Percentiles rank a stretch among this genome's conserved stretches.
phyloP scores from a whole-genome alignment of 257 asterid species.

The Rauvolfia tetraphylla region DNA sequence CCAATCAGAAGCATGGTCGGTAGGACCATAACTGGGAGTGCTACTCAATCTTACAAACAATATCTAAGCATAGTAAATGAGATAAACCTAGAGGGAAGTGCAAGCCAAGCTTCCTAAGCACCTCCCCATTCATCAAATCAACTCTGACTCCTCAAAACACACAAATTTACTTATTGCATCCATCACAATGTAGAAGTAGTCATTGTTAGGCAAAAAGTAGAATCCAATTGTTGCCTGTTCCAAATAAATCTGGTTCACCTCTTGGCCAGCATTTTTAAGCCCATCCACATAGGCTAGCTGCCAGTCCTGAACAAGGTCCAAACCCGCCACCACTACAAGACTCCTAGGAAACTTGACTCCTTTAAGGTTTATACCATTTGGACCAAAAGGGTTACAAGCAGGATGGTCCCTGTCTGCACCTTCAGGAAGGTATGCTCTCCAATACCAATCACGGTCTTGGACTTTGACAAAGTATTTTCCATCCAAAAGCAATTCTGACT shows the following conservation, averaged over 20 bases:
- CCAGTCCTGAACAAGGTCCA: constrained; percentile 85
- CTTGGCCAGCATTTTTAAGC: constrained; percentile 39
- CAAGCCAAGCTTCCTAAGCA: not conserved
- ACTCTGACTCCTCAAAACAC: constrained; percentile 22
- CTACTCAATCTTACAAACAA: constrained; percentile 1
- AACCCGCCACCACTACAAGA: constrained; percentile 75
- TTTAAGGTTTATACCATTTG: constrained; percentile 39
- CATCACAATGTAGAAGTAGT: constrained; percentile 62
- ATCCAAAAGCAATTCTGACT: constrained; percentile 57
- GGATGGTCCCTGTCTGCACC: constrained; percentile 86
- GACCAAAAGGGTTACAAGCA: constrained; percentile 77
- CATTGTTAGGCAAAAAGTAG: constrained; percentile 82
- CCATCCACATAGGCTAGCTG: constrained; percentile 69
- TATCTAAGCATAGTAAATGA: not conserved
- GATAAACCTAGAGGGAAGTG: not conserved
- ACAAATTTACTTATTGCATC: constrained; percentile 53
- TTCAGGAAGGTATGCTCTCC: constrained; percentile 77
- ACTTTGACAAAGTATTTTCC: constrained; percentile 70
- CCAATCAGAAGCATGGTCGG: too few relatives aligned
- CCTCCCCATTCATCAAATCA: not conserved
- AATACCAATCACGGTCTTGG: constrained; percentile 84
- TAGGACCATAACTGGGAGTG: not conserved
- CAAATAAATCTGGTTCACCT: constrained; percentile 54
- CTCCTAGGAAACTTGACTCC: constrained; percentile 53
- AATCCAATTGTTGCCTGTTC: constrained; percentile 80